Base-by-base conservation (phyloP, 257 asterid species). In the Solanum tarijense region DNA sequence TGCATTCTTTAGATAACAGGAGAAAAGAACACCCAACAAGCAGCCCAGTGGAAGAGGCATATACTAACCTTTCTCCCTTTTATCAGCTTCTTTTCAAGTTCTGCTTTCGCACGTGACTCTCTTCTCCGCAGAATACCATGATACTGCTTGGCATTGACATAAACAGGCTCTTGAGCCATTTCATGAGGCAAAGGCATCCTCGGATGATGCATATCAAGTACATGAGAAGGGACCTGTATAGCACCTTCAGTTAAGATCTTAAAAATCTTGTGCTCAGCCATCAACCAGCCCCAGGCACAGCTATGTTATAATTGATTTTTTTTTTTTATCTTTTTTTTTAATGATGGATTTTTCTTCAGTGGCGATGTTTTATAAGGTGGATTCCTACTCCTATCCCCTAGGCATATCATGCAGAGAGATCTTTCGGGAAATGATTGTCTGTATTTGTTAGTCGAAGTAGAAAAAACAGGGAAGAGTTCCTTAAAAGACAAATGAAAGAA, bases 81-180 rank as follows among this genome's bases (percentile, higher is more conserved):
- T 16, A 96, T 94, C 83, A 95, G 79, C 92, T 96, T 96, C 92
- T 86, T 95, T 88, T 94, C 96, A 48, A 95, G 96, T 92, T 95
- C 99, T 4, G 98, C 98, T 91, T 96, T 96, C 29, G 98, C 98
- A 36, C 99, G 99, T 71, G 98, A 92, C 88, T 96, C 94, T 84
- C 99, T 91, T 88, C 99, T 92, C 27, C 99, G 90, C 90, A 96
- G 88, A 86, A 96, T 96, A 52, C 98, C 98, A 31, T 92, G 93
- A 87, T 96, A 96, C 90, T 96, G 98, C 92, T 96, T 96, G 68
- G 98, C 98, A 85, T 96, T 96, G 78, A 96, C 99, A 87, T 91
- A 96, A 31, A 96, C 98, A 39, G 99, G 99, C 90, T 95, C 98
- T 86, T 91, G 96, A 9, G 98, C 91, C 95, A 95, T 91, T 89